phyloP scores from a whole-genome alignment of 371 early-diverging fungal species.

The Zopfochytrium polystomum region DNA sequence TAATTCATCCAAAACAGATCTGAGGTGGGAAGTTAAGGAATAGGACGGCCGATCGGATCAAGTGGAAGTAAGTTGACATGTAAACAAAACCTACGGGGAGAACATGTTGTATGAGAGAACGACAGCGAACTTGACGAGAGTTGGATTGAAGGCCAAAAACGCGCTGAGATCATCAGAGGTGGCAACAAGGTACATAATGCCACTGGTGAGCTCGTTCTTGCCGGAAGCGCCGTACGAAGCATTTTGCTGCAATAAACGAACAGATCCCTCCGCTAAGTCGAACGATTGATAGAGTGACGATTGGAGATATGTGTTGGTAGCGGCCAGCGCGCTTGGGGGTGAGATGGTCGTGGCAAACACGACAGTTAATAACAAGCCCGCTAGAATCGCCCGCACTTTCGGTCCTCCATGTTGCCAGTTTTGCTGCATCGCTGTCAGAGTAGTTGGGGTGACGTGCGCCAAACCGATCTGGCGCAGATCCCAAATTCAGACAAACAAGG shows the following conservation, averaged over 20 bases:
- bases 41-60: not conserved
- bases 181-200: slow-evolving; percentile 58
- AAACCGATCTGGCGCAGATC: no score
- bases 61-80: not conserved
- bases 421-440: no score
- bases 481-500: no score
- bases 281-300: not conserved
- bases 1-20: slow-evolving; percentile 27
- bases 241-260: not conserved
- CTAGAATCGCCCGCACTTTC: no score
- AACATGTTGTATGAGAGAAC: slow-evolving; percentile 62
- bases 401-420: no score
- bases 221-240: slow-evolving; percentile 19
- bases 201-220: slow-evolving; percentile 35
- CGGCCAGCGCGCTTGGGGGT: no score
- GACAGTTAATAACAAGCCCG: no score
- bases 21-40: not conserved
- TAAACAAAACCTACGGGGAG: slow-evolving; percentile 42
- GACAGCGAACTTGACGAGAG: slow-evolving; percentile 51
- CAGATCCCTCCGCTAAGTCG: not conserved
- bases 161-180: slow-evolving; percentile 51
- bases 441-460: no score
- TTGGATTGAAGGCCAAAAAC: slow-evolving; percentile 38
- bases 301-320: not conserved
- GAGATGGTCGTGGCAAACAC: no score